phyloP scores from a whole-genome alignment of 352 stramenopile species.

The Globisporangium rhizosaccharum region DNA sequence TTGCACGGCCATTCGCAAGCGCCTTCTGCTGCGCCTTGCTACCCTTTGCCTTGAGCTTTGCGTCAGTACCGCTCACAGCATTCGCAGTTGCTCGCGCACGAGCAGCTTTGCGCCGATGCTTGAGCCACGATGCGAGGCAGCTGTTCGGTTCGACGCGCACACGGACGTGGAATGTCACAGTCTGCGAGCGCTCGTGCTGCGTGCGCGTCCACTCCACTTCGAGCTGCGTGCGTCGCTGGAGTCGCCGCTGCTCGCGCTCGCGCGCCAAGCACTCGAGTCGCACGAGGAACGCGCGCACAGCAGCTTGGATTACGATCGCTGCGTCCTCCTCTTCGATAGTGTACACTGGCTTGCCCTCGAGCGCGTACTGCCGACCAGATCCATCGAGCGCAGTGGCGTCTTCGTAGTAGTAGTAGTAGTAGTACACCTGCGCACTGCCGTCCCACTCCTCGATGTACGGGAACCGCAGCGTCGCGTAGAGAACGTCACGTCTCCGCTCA shows the following conservation, averaged over 20 bases:
- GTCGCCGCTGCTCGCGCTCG: constrained; percentile 25
- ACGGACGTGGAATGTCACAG: constrained; percentile 32
- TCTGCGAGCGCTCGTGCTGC: constrained; percentile 34
- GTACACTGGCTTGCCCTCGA: constrained; percentile 47
- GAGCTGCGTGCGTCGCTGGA: constrained; percentile 20
- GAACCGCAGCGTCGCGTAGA: constrained; percentile 41
- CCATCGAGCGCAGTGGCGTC: constrained; percentile 1
- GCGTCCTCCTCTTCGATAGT: constrained; percentile 57
- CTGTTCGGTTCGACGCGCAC: constrained; percentile 13
- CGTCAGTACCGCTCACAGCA: background rate
- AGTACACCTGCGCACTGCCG: constrained; percentile 30
- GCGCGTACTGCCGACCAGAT: constrained; percentile 12
- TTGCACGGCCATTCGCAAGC: background rate
- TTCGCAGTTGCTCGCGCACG: background rate
- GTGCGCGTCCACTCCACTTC: constrained; percentile 37
- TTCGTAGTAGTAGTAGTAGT: constrained; percentile 35
- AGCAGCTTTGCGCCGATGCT: constrained; percentile 1
- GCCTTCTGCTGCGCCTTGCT: background rate
- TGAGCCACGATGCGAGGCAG: constrained; percentile 21
- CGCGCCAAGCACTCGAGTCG: constrained; percentile 23
- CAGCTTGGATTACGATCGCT: constrained; percentile 33
- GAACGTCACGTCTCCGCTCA: constrained; percentile 23
- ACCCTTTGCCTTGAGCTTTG: background rate
- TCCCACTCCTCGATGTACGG: constrained; percentile 61
- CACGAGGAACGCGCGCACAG: constrained; percentile 34